These are phyloP conservation scores for Teunomyces kruisii DNA, from an alignment of 805 yeast species.

Conservation along the genomic window DNA sequence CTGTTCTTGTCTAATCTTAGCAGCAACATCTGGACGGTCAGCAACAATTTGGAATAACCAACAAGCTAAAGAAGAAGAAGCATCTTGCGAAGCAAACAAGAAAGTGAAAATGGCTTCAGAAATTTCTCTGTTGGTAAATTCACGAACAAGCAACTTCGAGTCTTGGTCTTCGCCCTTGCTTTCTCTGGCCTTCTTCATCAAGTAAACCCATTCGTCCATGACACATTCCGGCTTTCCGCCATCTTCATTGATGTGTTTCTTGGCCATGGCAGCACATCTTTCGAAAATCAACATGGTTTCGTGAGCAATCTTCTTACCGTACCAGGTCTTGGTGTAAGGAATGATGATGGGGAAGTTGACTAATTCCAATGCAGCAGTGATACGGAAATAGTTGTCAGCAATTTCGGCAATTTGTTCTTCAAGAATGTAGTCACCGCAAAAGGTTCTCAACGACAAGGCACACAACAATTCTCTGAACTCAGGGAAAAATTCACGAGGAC, in stretches of 20 bases:
- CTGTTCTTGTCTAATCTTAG: slow-evolving; percentile 90
- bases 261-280: slow-evolving; percentile 84
- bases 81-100: slow-evolving; percentile 96
- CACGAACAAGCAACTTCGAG: slow-evolving; percentile 66
- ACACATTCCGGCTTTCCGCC: slow-evolving; percentile 85
- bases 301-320: slow-evolving; percentile 91
- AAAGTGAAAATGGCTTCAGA: slow-evolving; percentile 96
- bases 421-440: slow-evolving; percentile 93
- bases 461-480: slow-evolving; percentile 95
- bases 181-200: slow-evolving; percentile 74
- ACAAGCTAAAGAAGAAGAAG: slow-evolving; percentile 94
- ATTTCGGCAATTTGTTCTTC: slow-evolving; percentile 85
- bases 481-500: slow-evolving; percentile 79
- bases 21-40: slow-evolving; percentile 89
- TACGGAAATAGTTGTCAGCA: slow-evolving; percentile 88
- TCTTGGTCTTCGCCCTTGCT: slow-evolving; percentile 49
- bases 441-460: slow-evolving; percentile 87
- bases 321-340: slow-evolving; percentile 97
- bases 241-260: slow-evolving; percentile 68
- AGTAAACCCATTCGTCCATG: slow-evolving; percentile 91
- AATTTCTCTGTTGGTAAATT: slow-evolving; percentile 85
- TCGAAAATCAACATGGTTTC: slow-evolving; percentile 91
- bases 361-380: slow-evolving; percentile 94
- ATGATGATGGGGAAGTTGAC: slow-evolving; percentile 96
- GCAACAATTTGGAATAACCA: slow-evolving; percentile 97